Percentiles rank a stretch among this genome's conserved stretches.
These are phyloP conservation scores for Hypomyces perniciosus DNA, from an alignment of 2,329 filamentous ascomycete species.

Conservation along the genomic window DNA sequence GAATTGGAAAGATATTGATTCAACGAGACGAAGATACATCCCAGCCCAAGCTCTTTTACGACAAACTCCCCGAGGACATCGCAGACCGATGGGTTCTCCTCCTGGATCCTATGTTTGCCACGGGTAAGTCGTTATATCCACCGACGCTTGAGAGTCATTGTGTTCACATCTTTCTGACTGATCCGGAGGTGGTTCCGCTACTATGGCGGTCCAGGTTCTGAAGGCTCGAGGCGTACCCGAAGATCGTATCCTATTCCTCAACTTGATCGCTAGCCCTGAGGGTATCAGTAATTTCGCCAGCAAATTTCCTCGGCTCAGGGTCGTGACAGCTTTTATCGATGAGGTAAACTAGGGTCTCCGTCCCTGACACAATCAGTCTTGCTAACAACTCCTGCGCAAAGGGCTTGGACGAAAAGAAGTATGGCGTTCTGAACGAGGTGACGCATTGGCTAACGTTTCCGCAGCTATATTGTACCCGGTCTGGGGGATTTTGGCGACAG, in stretches of 20 bases:
- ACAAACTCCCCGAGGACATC: slow-evolving; percentile 94
- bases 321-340: slow-evolving; percentile 95
- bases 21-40: slow-evolving; percentile 94
- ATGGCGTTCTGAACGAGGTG: slow-evolving; percentile 24
- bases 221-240: slow-evolving; percentile 88
- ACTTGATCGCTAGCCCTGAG: slow-evolving; percentile 94
- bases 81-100: slow-evolving; percentile 86
- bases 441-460: slow-evolving; percentile 29
- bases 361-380: background rate
- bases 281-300: slow-evolving; percentile 84
- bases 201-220: slow-evolving; percentile 93
- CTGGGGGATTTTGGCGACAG: slow-evolving; percentile 93
- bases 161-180: slow-evolving; percentile 3
- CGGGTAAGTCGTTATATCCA: slow-evolving; percentile 50
- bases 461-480: slow-evolving; percentile 89
- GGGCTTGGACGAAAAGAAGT: slow-evolving; percentile 98
- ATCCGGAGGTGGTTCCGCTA: slow-evolving; percentile 75
- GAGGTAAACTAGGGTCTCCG: slow-evolving; percentile 41
- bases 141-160: background rate
- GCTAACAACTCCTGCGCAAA: slow-evolving; percentile 23
- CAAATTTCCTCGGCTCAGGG: slow-evolving; percentile 80
- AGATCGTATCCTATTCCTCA: slow-evolving; percentile 91
- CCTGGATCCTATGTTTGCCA: slow-evolving; percentile 98
- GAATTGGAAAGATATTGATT: slow-evolving; percentile 97
- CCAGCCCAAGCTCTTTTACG: slow-evolving; percentile 90